Evolutionary conservation across 306 rosid species (phyloP).

Genomic region (Oxytropis ochrocephala): DNA sequence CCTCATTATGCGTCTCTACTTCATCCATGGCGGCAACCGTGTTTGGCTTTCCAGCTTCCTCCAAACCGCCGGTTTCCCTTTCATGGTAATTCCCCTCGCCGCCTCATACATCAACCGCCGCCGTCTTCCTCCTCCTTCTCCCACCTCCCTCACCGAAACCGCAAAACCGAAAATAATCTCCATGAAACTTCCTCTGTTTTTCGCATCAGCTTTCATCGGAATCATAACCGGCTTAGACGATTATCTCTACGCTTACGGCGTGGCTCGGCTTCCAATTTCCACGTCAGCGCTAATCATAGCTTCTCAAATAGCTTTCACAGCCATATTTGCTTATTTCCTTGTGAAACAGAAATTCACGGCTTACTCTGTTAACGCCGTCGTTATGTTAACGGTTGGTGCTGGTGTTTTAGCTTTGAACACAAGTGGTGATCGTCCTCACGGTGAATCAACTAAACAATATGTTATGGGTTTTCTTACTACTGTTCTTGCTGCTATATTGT

Average conservation of each 20-base stretch:
- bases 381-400: conserved; percentile 54
- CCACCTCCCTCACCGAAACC: not conserved
- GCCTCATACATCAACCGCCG: conserved; percentile 11
- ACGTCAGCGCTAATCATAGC: conserved; percentile 57
- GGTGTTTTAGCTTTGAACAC: conserved; percentile 60
- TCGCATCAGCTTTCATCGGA: conserved; percentile 41
- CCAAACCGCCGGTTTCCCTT: conserved; percentile 61
- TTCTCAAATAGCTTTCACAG: conserved; percentile 66
- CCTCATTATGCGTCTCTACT: conserved; percentile 61
- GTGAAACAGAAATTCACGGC: conserved; percentile 61
- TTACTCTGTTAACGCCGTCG: conserved; percentile 50
- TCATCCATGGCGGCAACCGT: conserved; percentile 64
- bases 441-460: conserved; percentile 51
- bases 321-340: conserved; percentile 34
- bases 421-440: conserved; percentile 54
- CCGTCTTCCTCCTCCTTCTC: no score
- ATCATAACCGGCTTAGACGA: conserved; percentile 55
- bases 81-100: conserved; percentile 43
- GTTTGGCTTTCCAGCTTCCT: conserved; percentile 67
- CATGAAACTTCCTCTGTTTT: conserved; percentile 35
- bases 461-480: conserved; percentile 51
- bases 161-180: not conserved
- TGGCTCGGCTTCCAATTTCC: conserved; percentile 56
- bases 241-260: conserved; percentile 63
- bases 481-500: conserved; percentile 48